Evolutionary conservation across 306 rosid genomes (phyloP).

Genomic region (Sophora flavescens): DNA sequence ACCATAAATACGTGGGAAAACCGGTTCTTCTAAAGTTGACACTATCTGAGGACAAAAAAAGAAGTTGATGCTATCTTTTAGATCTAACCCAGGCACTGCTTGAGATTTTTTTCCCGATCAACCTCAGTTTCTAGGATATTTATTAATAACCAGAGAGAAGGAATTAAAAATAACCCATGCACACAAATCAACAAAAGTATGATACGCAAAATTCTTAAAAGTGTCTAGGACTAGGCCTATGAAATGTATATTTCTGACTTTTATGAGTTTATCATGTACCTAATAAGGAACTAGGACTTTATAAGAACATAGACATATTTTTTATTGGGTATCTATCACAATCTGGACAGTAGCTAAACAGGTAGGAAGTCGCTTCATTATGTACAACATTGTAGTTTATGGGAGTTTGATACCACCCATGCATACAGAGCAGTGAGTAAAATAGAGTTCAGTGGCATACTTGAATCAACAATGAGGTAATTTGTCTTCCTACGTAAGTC

Average conservation of each 20-base stretch:
- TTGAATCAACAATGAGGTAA: slow-evolving; percentile 92
- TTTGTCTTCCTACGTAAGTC: slow-evolving; percentile 94
- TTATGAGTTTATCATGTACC: slow-evolving; percentile 6
- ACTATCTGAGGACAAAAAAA: neutral
- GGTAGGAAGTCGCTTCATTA: slow-evolving; percentile 11
- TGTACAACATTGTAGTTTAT: slow-evolving; percentile 6
- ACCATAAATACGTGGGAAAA: neutral
- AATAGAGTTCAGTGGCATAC: slow-evolving; percentile 55
- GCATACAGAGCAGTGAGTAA: slow-evolving; percentile 2
- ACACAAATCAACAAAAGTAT: neutral
- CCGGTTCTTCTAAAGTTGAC: neutral
- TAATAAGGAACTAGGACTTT: slow-evolving; percentile 1
- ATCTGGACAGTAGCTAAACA: slow-evolving; percentile 23
- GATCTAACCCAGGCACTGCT: slow-evolving; percentile 12
- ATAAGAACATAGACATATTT: slow-evolving; percentile 4
- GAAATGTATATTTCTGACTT: slow-evolving; percentile 21
- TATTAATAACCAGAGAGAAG: slow-evolving; percentile 10
- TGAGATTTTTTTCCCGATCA: slow-evolving; percentile 13
- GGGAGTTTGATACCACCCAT: neutral
- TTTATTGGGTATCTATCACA: slow-evolving; percentile 28
- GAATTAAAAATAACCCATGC: slow-evolving; percentile 14
- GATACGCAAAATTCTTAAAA: slow-evolving; percentile 11
- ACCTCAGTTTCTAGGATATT: slow-evolving; percentile 26
- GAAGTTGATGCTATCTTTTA: slow-evolving; percentile 5
- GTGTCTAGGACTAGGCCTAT: slow-evolving; percentile 23